Conservation (phyloP, 2,329 filamentous ascomycete genomes). For the Claviceps monticola region DNA sequence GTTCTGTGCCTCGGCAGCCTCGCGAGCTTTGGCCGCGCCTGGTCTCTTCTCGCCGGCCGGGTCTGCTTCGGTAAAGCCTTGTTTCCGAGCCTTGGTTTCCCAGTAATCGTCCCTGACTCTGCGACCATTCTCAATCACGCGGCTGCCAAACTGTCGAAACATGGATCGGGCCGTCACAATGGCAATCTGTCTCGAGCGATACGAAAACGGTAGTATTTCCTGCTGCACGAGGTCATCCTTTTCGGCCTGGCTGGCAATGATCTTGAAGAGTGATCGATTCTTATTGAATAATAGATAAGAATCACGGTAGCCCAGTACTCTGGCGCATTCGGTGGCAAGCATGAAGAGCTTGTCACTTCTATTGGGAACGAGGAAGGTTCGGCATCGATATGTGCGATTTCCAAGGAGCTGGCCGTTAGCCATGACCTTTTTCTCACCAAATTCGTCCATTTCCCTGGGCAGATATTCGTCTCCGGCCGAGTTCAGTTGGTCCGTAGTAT, state of each 20-base stretch:
- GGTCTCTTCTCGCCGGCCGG: slow-evolving; percentile 91
- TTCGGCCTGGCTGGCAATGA: slow-evolving; percentile 88
- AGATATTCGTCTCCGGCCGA: slow-evolving; percentile 87
- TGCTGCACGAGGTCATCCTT: slow-evolving; percentile 94
- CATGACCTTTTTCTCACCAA: slow-evolving; percentile 88
- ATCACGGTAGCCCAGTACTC: slow-evolving; percentile 85
- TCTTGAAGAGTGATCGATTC: slow-evolving; percentile 91
- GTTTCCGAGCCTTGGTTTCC: slow-evolving; percentile 93
- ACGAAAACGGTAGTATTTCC: slow-evolving; percentile 93
- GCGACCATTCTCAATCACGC: slow-evolving; percentile 79
- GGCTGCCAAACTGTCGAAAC: slow-evolving; percentile 95
- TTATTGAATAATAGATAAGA: slow-evolving; percentile 99
- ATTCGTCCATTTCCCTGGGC: slow-evolving; percentile 82
- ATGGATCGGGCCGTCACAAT: slow-evolving; percentile 96
- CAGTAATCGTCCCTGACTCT: slow-evolving; percentile 96
- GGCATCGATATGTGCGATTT: slow-evolving; percentile 76
- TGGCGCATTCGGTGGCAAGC: slow-evolving; percentile 93
- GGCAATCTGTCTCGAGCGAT: slow-evolving; percentile 94
- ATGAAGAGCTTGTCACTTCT: slow-evolving; percentile 93
- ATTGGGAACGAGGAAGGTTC: slow-evolving; percentile 85
- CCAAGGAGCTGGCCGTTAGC: slow-evolving; percentile 69
- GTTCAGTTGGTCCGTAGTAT: slow-evolving; percentile 90
- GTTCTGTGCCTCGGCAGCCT: slow-evolving; percentile 60
- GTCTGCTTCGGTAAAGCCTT: slow-evolving; percentile 96
- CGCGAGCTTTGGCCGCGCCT: slow-evolving; percentile 75